Evolutionary conservation across 176 grass and related monocot genomes (phyloP).

Genomic region (Triticum monococcum): DNA sequence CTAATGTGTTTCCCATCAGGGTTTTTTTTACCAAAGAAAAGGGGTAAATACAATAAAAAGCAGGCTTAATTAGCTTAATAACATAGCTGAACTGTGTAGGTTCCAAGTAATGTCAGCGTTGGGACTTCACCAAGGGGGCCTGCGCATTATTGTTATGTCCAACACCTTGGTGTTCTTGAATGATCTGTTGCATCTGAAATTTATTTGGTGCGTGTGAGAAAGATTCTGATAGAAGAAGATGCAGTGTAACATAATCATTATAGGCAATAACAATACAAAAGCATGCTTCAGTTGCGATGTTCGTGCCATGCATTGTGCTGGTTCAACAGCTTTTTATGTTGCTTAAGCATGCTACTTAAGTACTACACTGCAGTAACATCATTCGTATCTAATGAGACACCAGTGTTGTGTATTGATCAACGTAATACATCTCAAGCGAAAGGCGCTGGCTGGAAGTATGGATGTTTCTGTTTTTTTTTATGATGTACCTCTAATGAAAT

Average conservation of each 20-base stretch:
- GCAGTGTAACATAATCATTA: neutral
- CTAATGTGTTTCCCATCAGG: neutral
- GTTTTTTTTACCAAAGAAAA: neutral
- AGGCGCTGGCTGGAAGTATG: neutral
- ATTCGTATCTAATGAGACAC: neutral
- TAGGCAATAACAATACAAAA: neutral
- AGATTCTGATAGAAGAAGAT: neutral
- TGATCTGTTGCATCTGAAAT: neutral
- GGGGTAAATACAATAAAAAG: neutral
- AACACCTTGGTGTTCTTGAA: neutral
- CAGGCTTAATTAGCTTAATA: neutral
- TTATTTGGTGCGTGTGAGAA: neutral
- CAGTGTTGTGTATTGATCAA: neutral
- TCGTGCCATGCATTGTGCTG: too few species aligned
- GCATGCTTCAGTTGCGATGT: neutral
- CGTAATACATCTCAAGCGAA: neutral
- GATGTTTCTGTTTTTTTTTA: neutral
- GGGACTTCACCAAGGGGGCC: neutral
- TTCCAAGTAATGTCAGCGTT: neutral
- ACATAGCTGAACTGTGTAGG: neutral
- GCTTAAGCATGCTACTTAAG: neutral
- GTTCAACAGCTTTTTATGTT: neutral
- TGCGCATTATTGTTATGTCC: neutral
- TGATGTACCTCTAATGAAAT: neutral
- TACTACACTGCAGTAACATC: neutral